Evolutionary conservation across 1,284 basidiomycete species (phyloP), one percentile per base, ranked within the genome.

Genomic region (Cryptococcus sp.): DNA sequence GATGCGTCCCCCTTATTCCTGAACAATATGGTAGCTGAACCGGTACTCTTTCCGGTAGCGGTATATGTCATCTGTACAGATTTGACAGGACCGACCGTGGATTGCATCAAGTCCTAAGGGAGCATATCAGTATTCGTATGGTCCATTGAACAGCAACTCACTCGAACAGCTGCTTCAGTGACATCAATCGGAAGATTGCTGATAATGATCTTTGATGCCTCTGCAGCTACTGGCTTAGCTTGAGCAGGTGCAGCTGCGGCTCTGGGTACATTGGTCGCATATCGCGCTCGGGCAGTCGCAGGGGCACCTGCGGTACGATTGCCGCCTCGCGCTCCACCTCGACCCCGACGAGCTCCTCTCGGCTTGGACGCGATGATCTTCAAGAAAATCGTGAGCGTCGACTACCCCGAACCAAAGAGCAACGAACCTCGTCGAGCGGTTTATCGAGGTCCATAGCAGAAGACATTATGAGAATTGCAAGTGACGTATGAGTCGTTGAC

Each of bases 141-240:
- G 23, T 23, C 23, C 23, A 23, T 23, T 23, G 23, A 23, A 23
- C 23, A 23, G 23, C 23, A 23, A 79, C 82, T 64, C 68, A 96
- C 92, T 83, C 88, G 91, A 74, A 98, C 86, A 78, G 96, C 91
- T 30, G 82, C 79, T 76, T 98, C 95, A 65, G 90, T 94, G 50
- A 98, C 95, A 73, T 98, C 95, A n/a, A 77, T 73, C 34, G 95
- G 95, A 55, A 98, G 84, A 76, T 96, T 96, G 66, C 90, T 93
- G 59, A 98, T 90, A 68, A 98, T 92, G 68, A 98, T 95, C 81
- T 98, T 98, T 79, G 88, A 85, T 2, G 88, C 80, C 32, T 79
- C 76, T 38, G 73, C 70, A 23, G 75, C 71, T 49, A 76, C 62
- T 15, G 67, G 63, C 58, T 81, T 81, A 41, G 76, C 62, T 32